Evolutionary conservation across 768 basidiomycete genomes (phyloP), one percentile per base, ranked within the genome.

Genomic region (Serendipita vermifera): DNA sequence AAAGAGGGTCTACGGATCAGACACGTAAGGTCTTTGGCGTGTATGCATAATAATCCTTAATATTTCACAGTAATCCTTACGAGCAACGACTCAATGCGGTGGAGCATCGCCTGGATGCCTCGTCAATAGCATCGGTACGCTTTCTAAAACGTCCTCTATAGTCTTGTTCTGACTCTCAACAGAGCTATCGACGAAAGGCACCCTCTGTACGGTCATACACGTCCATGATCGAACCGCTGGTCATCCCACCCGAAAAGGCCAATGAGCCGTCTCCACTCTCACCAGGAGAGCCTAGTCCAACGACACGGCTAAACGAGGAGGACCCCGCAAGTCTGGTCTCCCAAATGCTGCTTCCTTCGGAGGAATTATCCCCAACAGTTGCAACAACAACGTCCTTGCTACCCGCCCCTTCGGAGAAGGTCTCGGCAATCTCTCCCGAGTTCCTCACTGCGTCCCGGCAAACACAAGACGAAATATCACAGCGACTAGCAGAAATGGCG

Each of bases 401-500:
- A 1, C 59, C 62, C 1, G 46, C 24, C 32, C 71, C 72, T 3
- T 68, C 72, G 3, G 71, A 73, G 62, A 68, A 77, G 22, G 75
- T 79, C 62, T 76, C 78, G 58, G 78, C 83, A n/a, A 75, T 67
- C 33, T 73, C 75, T 0, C 46, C 46, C 29, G 46, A 51, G 29
- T 51, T 51, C 27, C 69, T 85, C 33, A 57, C 63, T 9, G 54
- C 64, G 3, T 64, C 64, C 14, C 56, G 64, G 9, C 61, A 64
- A 26, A 63, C 63, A 2, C 90, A 93, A 24, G 78, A 87, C 53
- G 79, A 86, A 22, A 78, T 93, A 43, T 76, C 85, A 0, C 72
- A 73, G 6, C 83, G 88, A 63, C 78, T 93, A 24, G 82, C 81
- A 0, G 68, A 79, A 56, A 97, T 98, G 93, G 89, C 90, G 0